Percentiles rank a stretch among this genome's conserved stretches.
phyloP scores from a whole-genome alignment of 306 rosid genomes.

The Begonia loranthoides region DNA sequence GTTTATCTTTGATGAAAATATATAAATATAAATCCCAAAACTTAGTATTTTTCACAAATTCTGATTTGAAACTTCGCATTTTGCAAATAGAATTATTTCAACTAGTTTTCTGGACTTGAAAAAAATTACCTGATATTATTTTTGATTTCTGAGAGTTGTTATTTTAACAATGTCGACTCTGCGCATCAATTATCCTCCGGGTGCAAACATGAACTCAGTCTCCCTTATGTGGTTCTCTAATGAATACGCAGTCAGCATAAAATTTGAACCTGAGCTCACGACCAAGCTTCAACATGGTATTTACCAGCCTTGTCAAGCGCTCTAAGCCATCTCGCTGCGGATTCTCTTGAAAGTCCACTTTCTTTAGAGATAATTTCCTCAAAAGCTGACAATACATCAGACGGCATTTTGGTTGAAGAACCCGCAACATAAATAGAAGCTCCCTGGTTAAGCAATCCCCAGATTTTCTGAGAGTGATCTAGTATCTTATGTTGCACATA shows the following conservation, averaged over 20 bases:
- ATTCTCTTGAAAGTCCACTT: slow-evolving; percentile 47
- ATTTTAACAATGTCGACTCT: too few relatives aligned
- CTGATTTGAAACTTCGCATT: too few relatives aligned
- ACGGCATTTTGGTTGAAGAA: slow-evolving; percentile 86
- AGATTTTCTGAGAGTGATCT: slow-evolving; percentile 51
- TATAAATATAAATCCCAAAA: too few relatives aligned
- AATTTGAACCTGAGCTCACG: slow-evolving; percentile 15
- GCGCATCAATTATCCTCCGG: too few relatives aligned
- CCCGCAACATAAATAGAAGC: slow-evolving; percentile 83
- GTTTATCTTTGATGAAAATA: too few relatives aligned
- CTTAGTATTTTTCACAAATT: too few relatives aligned
- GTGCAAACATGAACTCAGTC: too few relatives aligned
- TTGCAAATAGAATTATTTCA: too few relatives aligned
- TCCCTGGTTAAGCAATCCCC: slow-evolving; percentile 59
- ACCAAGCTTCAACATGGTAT: slow-evolving; percentile 83
- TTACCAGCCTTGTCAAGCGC: slow-evolving; percentile 55
- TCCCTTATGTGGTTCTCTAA: too few relatives aligned
- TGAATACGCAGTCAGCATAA: not conserved
- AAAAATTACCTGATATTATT: too few relatives aligned
- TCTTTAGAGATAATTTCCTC: slow-evolving; percentile 60
- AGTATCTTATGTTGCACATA: slow-evolving; percentile 85
- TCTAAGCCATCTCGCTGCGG: slow-evolving; percentile 60
- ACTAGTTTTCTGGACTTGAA: too few relatives aligned
- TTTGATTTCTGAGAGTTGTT: too few relatives aligned
- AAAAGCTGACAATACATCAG: slow-evolving; percentile 65